Percentiles rank a stretch among this genome's conserved stretches.
Conservation (phyloP, 768 basidiomycete species). For the Lentinula raphanica region DNA sequence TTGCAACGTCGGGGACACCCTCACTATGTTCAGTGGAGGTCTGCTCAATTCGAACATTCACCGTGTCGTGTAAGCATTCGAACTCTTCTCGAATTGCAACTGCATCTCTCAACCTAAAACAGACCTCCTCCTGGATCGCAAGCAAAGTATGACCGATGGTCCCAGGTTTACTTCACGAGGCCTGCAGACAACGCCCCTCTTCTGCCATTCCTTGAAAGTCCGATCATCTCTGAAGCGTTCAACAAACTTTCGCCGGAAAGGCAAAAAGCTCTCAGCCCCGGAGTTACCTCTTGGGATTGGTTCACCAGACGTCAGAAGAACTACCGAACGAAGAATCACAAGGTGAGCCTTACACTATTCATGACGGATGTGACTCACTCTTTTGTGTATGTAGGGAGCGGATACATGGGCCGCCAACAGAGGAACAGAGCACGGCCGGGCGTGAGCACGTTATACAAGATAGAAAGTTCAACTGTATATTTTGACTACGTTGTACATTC, state of each 20-base stretch:
- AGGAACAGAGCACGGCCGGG: constrained; percentile 31
- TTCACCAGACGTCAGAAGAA: constrained; percentile 39
- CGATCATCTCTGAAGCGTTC: constrained; percentile 41
- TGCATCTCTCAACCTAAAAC: constrained; percentile 16
- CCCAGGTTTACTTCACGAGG: constrained; percentile 63
- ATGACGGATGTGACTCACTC: not conserved
- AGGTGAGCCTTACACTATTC: constrained; percentile 20
- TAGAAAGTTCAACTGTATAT: not conserved
- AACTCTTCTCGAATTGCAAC: not conserved
- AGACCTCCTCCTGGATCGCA: constrained; percentile 60
- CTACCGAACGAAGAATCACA: constrained; percentile 39
- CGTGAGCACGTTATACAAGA: not conserved
- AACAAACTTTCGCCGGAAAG: constrained; percentile 29
- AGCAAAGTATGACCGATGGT: constrained; percentile 50
- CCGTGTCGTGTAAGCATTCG: constrained; percentile 46
- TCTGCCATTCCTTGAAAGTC: constrained; percentile 46
- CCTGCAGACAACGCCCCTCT: constrained; percentile 51
- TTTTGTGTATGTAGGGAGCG: constrained; percentile 27
- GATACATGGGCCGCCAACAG: constrained; percentile 44
- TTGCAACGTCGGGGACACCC: constrained; percentile 60
- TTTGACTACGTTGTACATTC: not conserved
- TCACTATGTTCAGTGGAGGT: constrained; percentile 58
- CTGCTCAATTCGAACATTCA: constrained; percentile 62
- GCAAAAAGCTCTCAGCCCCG: constrained; percentile 20
- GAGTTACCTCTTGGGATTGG: constrained; percentile 38